Conservation (phyloP, 2,329 filamentous ascomycete genomes). For the Tolypocladium nubicola region DNA sequence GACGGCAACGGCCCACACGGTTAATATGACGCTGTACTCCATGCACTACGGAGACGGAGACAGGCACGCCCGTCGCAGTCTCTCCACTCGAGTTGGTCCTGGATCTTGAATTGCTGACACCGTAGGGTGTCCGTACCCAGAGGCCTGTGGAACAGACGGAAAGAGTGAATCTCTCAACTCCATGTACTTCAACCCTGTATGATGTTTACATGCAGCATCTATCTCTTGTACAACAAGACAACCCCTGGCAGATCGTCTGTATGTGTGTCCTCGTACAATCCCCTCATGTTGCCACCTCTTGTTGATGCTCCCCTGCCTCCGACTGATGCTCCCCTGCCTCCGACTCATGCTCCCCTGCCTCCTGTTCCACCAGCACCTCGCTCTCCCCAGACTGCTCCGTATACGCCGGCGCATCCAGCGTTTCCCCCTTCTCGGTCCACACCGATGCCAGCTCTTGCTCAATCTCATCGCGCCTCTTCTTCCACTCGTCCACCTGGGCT, state of each 20-base stretch:
- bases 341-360: background rate
- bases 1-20: background rate
- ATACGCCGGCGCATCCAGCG: slow-evolving; percentile 37
- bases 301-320: background rate
- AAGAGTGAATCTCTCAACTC: too few relatives aligned
- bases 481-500: slow-evolving; percentile 75
- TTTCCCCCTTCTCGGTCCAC: slow-evolving; percentile 44
- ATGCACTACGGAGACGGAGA: too few relatives aligned
- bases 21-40: background rate
- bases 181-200: background rate
- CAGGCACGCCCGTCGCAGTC: too few relatives aligned
- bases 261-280: background rate
- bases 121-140: too few relatives aligned
- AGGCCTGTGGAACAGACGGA: too few relatives aligned
- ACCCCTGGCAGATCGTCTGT: background rate
- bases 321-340: slow-evolving; percentile 7
- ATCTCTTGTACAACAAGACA: background rate
- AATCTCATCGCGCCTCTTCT: slow-evolving; percentile 66
- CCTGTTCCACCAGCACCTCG: background rate
- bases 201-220: background rate
- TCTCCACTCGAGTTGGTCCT: background rate
- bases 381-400: slow-evolving; percentile 7
- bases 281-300: background rate
- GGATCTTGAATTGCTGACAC: too few relatives aligned
- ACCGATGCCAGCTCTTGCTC: slow-evolving; percentile 65